phyloP scores from a whole-genome alignment of 257 asterid species.

The Lithospermum erythrorhizon region DNA sequence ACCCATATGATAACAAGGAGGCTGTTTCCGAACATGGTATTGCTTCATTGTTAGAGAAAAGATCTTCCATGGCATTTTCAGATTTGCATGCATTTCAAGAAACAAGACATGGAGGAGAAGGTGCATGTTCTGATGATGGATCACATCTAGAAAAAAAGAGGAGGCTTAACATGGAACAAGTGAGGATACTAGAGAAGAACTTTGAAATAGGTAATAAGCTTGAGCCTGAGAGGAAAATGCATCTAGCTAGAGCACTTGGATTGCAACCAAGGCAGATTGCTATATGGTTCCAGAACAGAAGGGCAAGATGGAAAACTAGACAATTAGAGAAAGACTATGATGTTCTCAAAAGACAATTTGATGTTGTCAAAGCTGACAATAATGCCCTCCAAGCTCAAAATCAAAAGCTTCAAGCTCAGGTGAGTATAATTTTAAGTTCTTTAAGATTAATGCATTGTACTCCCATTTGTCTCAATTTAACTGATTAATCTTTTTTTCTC shows the following conservation, averaged over 20 bases:
- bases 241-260: conserved; percentile 52
- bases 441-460: too few species aligned
- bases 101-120: conserved; percentile 23
- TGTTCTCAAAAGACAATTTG: conserved; percentile 42
- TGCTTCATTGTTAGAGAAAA: conserved; percentile 29
- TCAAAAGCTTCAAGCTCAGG: conserved; percentile 51
- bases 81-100: conserved; percentile 22
- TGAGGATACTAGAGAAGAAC: conserved; percentile 51
- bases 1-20: too few species aligned
- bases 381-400: conserved; percentile 49
- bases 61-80: conserved; percentile 28
- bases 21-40: conserved; percentile 15
- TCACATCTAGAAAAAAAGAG: conserved; percentile 51
- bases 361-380: conserved; percentile 47
- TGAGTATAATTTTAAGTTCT: conserved; percentile 6
- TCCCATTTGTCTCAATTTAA: too few species aligned
- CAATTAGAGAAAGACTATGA: conserved; percentile 57
- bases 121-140: conserved; percentile 47
- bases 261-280: conserved; percentile 54
- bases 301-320: conserved; percentile 63
- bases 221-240: conserved; percentile 62
- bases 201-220: conserved; percentile 50
- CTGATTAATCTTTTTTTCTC: too few species aligned
- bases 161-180: conserved; percentile 53
- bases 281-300: conserved; percentile 61